Conservation (phyloP, 257 asterid genomes). For the Paulownia fortunei region DNA sequence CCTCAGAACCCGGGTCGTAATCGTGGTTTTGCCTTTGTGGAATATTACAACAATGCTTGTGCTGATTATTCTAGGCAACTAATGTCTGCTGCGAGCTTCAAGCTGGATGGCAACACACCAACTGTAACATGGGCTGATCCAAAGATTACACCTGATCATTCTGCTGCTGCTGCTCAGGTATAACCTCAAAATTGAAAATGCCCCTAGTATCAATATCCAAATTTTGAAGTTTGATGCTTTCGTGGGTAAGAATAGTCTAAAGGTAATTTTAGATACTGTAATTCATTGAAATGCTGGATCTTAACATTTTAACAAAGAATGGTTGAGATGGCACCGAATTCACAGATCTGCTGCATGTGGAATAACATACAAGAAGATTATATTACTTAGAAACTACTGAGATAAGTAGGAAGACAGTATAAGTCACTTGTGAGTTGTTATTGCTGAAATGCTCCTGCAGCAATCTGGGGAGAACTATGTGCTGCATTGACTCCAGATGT, state of each 20-base stretch:
- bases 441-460: neutral
- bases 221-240: slow-evolving; percentile 11
- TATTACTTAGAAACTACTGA: slow-evolving; percentile 18
- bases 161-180: slow-evolving; percentile 91
- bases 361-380: slow-evolving; percentile 1
- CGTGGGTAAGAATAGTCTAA: neutral
- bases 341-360: neutral
- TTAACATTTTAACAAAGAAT: slow-evolving; percentile 12
- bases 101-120: slow-evolving; percentile 81
- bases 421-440: neutral
- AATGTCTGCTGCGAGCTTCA: slow-evolving; percentile 70
- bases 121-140: slow-evolving; percentile 99
- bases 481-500: neutral
- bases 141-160: slow-evolving; percentile 77
- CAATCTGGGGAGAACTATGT: neutral
- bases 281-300: slow-evolving; percentile 8
- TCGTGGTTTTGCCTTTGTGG: slow-evolving; percentile 97
- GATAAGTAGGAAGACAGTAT: neutral
- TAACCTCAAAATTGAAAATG: slow-evolving; percentile 20
- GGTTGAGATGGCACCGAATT: slow-evolving; percentile 6
- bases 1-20: slow-evolving; percentile 84
- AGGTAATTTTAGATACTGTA: slow-evolving; percentile 4
- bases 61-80: slow-evolving; percentile 89
- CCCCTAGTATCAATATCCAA: neutral
- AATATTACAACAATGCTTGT: slow-evolving; percentile 94